Evolutionary conservation across 257 asterid genomes (phyloP), one percentile per base, ranked within the genome.

Genomic region (Solanum phureja): DNA sequence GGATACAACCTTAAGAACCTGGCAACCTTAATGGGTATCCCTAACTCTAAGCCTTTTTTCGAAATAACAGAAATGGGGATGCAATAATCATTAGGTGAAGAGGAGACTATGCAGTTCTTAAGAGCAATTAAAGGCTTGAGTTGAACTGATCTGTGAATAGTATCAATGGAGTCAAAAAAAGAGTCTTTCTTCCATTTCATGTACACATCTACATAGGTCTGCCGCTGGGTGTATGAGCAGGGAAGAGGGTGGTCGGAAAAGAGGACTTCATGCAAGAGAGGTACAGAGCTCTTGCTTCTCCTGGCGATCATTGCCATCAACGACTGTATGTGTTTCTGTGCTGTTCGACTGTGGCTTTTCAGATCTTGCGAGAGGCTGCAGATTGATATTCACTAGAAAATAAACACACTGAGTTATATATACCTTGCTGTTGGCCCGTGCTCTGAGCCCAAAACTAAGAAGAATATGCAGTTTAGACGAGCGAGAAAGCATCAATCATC

Each of bases 161-260:
- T 88, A 85, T 94, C 98, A 34, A 95, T 91, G 19, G 98, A 93
- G 88, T 96, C 98, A 38, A 84, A 93, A 88, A 87, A 90, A 4
- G 93, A 86, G 86, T 96, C 98, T 85, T 95, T 95, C 86, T 95
- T 96, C 98, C 98, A 91, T 88, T 96, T 94, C 99, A 94, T 95
- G 95, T 93, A 94, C 87, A 94, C 99, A 89, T 94, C 88, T 35
- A 95, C 98, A 66, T 95, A 94, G 64, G 89, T 85, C 87, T 88
- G 96, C 37, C 62, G 88, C 13, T 90, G 97, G 86, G 58, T 87
- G 90, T 88, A 83, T n/a, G 85, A 75, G 84, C 76, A 77, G 66
- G 91, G 87, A 77, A 86, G 83, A 42, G 71, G 42, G 60, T 81
- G 60, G 34, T 31, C 62, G 74, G 31, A 31, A 6, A 31, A 31